phyloP scores from a whole-genome alignment of 1,139 yeast genomes.

The Taiozyma sp. region DNA sequence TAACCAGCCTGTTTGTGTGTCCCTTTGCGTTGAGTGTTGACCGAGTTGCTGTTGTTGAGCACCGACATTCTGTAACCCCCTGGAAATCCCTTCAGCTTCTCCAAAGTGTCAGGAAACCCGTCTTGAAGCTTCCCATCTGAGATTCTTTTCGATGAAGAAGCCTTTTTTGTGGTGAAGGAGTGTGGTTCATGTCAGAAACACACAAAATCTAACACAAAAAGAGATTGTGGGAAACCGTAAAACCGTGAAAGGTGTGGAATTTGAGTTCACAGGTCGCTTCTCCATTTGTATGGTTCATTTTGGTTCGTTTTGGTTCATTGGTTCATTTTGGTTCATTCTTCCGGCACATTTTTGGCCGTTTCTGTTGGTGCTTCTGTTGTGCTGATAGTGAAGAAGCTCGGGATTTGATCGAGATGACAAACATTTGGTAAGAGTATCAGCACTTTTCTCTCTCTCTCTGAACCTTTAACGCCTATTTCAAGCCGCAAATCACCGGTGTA shows the following conservation, averaged over 20 bases:
- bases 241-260: background rate
- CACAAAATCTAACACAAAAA: background rate
- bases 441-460: no score
- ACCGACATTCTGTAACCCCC: background rate
- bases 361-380: no score
- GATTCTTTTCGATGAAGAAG: background rate
- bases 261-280: background rate
- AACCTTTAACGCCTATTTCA: background rate
- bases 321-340: no score
- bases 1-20: conserved; percentile 12
- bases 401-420: no score
- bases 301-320: background rate
- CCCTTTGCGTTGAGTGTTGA: background rate
- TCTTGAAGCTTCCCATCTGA: background rate
- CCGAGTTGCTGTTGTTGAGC: background rate
- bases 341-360: no score
- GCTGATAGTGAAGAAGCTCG: no score
- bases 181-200: background rate
- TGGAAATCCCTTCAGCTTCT: background rate
- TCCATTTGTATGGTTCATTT: background rate
- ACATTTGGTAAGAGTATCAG: no score
- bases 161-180: background rate
- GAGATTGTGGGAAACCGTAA: background rate
- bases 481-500: background rate
- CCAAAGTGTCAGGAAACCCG: background rate